These are phyloP conservation scores for Salicornia ramosissima DNA, from an alignment of 148 eudicot species.

Conservation along the genomic window DNA sequence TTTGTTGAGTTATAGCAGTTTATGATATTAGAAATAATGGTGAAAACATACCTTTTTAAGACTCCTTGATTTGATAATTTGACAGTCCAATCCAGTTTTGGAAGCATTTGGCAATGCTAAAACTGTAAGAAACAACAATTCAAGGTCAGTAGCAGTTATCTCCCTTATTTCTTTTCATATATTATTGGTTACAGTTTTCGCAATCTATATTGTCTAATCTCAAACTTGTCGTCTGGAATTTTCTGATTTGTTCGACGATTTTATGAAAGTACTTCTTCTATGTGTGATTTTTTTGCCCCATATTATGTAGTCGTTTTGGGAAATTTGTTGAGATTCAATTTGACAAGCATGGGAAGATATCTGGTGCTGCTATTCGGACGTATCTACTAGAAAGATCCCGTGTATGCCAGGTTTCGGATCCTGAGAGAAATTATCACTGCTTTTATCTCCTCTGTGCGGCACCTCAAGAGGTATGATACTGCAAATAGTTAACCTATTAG, in stretches of 20 bases:
- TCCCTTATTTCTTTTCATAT: neutral
- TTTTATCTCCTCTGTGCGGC: slow-evolving; percentile 93
- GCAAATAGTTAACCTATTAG: neutral
- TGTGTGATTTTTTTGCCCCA: slow-evolving; percentile 16
- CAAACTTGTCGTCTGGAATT: neutral
- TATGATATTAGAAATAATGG: too few relatives aligned
- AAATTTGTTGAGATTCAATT: slow-evolving; percentile 97
- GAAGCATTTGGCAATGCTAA: slow-evolving; percentile 99
- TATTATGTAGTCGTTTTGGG: slow-evolving; percentile 78
- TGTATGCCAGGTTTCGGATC: slow-evolving; percentile 94
- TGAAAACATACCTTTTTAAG: neutral
- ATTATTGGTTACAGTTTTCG: neutral
- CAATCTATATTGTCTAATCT: neutral
- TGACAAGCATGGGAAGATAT: slow-evolving; percentile 86
- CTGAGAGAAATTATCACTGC: slow-evolving; percentile 95
- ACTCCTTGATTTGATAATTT: slow-evolving; percentile 16
- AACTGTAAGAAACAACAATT: slow-evolving; percentile 94
- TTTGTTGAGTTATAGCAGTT: neutral
- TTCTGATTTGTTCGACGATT: neutral
- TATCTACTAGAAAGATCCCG: slow-evolving; percentile 97
- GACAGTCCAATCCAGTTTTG: slow-evolving; percentile 96
- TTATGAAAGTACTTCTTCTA: slow-evolving; percentile 20
- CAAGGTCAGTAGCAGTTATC: slow-evolving; percentile 53
- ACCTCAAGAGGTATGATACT: slow-evolving; percentile 69
- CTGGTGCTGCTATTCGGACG: slow-evolving; percentile 95